Evolutionary conservation across 306 rosid species (phyloP).

Genomic region (Sicyos edulis): DNA sequence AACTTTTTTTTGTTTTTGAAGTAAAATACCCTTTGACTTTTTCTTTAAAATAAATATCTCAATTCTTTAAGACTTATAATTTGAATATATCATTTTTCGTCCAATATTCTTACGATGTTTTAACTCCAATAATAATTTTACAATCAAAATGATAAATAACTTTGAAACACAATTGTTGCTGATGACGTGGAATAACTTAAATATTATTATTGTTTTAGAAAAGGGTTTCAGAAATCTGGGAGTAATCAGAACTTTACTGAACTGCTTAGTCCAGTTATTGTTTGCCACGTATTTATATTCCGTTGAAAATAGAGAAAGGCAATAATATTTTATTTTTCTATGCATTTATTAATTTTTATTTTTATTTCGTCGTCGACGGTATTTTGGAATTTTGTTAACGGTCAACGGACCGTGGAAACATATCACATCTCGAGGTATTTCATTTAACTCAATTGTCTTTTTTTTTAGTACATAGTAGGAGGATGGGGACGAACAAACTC

Average conservation of each 20-base stretch:
- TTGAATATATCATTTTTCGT: no score
- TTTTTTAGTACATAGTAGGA: no score
- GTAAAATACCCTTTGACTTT: no score
- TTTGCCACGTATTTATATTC: background rate
- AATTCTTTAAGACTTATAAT: no score
- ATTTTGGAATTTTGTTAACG: background rate
- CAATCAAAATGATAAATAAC: no score
- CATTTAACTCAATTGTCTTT: no score
- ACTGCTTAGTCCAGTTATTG: background rate
- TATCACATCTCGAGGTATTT: background rate
- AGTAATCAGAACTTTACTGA: constrained; percentile 10
- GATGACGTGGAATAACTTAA: background rate
- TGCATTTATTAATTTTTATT: background rate
- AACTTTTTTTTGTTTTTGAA: no score
- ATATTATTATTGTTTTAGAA: background rate
- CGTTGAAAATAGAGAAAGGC: constrained; percentile 9
- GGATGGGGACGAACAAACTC: no score
- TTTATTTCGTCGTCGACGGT: background rate
- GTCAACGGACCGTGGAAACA: background rate
- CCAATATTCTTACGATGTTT: no score
- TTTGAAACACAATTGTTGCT: no score
- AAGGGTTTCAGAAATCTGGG: background rate
- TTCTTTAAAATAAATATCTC: no score
- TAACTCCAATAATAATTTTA: no score
- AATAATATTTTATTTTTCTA: background rate